These are phyloP conservation scores for Besnoitia besnoiti DNA, from an alignment of 169 alveolate genomes.

Conservation along the genomic window DNA sequence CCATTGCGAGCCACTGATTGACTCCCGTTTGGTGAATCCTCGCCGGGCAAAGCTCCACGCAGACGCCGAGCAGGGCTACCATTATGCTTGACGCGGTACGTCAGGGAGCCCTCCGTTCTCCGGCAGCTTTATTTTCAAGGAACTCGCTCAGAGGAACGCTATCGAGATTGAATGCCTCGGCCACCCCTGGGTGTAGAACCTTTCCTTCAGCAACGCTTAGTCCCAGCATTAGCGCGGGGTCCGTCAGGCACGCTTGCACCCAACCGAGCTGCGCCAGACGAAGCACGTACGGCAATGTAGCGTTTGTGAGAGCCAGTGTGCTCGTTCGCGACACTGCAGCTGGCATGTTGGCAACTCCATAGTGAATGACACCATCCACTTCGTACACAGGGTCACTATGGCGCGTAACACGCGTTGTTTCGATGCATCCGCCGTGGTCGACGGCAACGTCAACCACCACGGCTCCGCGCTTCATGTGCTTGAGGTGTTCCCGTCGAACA, in stretches of 20 bases:
- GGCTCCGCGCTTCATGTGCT: conserved; percentile 50
- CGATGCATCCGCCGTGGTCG: conserved; percentile 71
- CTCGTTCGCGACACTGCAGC: conserved; percentile 60
- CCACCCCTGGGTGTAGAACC: conserved; percentile 47
- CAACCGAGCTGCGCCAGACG: conserved; percentile 54
- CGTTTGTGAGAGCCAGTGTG: conserved; percentile 57
- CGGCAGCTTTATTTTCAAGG: too few species aligned
- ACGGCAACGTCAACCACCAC: conserved; percentile 65
- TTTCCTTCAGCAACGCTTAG: conserved; percentile 41
- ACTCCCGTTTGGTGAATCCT: too few species aligned
- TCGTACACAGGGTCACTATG: conserved; percentile 56
- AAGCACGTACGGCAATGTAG: conserved; percentile 45
- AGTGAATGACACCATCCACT: conserved; percentile 63
- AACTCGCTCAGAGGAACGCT: not conserved
- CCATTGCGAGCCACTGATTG: too few species aligned
- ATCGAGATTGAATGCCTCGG: conserved; percentile 38
- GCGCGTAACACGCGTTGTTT: conserved; percentile 45
- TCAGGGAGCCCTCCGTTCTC: too few species aligned
- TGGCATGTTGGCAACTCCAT: conserved; percentile 68
- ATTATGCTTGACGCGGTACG: too few species aligned
- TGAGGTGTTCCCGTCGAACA: conserved; percentile 27
- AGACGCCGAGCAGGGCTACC: too few species aligned
- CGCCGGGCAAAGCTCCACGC: too few species aligned
- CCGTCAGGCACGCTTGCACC: conserved; percentile 44
- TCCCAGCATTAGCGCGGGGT: conserved; percentile 23